Base-by-base conservation (phyloP, 2,329 filamentous ascomycete genomes). In the Camptophora hylomeconis region DNA sequence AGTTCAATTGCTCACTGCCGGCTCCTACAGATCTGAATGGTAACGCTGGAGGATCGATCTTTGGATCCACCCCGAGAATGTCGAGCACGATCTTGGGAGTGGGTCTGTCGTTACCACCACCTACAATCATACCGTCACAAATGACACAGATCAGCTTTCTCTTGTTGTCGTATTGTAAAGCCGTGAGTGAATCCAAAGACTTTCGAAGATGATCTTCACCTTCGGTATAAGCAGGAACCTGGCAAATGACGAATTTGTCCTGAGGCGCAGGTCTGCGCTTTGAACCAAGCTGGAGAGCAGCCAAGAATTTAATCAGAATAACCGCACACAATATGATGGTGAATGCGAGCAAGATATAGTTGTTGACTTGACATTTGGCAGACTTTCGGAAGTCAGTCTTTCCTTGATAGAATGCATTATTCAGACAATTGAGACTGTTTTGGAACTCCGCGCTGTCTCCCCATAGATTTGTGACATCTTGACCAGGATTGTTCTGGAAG, bases 221-320 rank as follows among this genome's bases (percentile, higher is more conserved):
- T 62, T 98, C 89, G 0, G 89, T 98, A 50, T 98, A 98, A 4
- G 89, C 89, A 7, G 89, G 89, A 17, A 98, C 84, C 54, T 94
- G 84, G 56, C 89, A 95, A 42, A 98, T 95, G 45, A 98, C 86
- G 46, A 98, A 98, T 52, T 95, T 98, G 56, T 98, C 89, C 54
- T 95, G 89, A 20, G 84, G 80, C 5, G 80, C 69, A 3, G 89
- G 89, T 11, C 82, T 76, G 35, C 81, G 73, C 61, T 94, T 94
- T 4, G 84, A 84, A 24, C 87, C 86, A 36, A 98, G 81, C 48
- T 94, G 89, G 22, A 98, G 67, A 8, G 89, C 89, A 29, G 89
- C 75, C 48, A 98, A 53, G 60, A 98, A 98, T 57, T 95, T 98
- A 57, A 80, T 59, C 28, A 75, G 49, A 40, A 95, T 86, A 37